A percentile compares a stretch with the other conserved stretches of the same genome.
Evolutionary conservation across 768 basidiomycete genomes (phyloP).

Genomic region (Mycena venus): DNA sequence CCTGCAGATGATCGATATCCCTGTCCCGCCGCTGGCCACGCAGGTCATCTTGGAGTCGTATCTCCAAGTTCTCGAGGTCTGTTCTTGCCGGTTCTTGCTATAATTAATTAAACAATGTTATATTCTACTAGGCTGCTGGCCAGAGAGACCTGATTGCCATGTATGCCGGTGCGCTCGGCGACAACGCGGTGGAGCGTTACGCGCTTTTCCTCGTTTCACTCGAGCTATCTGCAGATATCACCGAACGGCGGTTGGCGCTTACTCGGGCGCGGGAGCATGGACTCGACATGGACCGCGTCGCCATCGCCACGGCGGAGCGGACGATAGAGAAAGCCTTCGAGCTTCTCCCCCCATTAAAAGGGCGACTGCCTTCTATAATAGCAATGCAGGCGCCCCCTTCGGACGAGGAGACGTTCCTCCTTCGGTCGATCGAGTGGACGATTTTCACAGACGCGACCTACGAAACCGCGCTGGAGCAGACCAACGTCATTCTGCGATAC

Average conservation of each 20-base stretch:
- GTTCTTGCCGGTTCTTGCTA: constrained; percentile 24
- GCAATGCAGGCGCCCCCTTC: constrained; percentile 67
- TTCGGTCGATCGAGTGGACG: constrained; percentile 96
- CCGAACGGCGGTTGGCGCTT: constrained; percentile 78
- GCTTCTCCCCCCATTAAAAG: constrained; percentile 67
- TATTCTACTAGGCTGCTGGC: constrained; percentile 69
- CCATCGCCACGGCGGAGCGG: constrained; percentile 82
- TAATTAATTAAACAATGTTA: neutral
- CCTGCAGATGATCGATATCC: constrained; percentile 83
- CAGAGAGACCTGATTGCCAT: constrained; percentile 91
- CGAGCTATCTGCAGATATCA: constrained; percentile 71
- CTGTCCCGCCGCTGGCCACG: constrained; percentile 79
- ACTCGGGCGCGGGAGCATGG: constrained; percentile 86
- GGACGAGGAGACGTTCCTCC: constrained; percentile 72
- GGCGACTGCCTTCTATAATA: constrained; percentile 73
- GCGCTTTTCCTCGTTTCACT: constrained; percentile 89
- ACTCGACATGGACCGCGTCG: constrained; percentile 85
- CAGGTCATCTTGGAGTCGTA: constrained; percentile 92
- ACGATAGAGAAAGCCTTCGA: constrained; percentile 81
- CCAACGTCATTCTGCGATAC: constrained; percentile 90
- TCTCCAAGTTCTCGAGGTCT: constrained; percentile 86
- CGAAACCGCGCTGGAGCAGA: constrained; percentile 84
- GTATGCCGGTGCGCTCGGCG: constrained; percentile 92
- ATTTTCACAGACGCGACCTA: constrained; percentile 82
- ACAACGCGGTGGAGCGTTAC: constrained; percentile 93